A percentile compares a stretch with the other conserved stretches of the same genome.
Conservation (phyloP, 108 stramenopile species). For the Pseudonitzschia pungens region DNA sequence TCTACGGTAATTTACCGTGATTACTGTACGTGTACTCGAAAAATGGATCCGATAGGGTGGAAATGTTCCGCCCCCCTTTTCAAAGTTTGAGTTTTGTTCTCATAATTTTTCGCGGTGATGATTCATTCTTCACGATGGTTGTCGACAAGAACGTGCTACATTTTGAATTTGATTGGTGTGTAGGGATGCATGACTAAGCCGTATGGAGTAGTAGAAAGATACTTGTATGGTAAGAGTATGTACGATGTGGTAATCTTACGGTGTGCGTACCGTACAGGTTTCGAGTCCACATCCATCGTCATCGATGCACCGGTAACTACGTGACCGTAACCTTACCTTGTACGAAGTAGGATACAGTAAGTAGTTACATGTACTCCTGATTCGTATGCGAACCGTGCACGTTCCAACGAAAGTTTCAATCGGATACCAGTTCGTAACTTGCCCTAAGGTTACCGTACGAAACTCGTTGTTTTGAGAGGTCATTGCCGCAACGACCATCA, state of each 20-base stretch:
- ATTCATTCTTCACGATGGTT: too few species aligned
- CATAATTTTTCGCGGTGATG: not conserved
- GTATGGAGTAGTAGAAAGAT: too few species aligned
- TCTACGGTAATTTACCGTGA: too few species aligned
- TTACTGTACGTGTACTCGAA: too few species aligned
- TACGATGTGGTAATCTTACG: too few species aligned
- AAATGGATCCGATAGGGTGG: too few species aligned
- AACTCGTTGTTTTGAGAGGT: not conserved
- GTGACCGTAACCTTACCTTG: too few species aligned
- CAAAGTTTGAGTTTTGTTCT: not conserved
- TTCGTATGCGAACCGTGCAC: slow-evolving; percentile 5
- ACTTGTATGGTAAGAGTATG: too few species aligned
- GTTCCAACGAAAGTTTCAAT: not conserved
- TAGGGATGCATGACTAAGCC: too few species aligned
- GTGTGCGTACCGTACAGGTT: not conserved
- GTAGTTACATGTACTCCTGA: too few species aligned
- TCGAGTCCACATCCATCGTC: not conserved
- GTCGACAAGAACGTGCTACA: not conserved
- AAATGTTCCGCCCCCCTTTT: not conserved
- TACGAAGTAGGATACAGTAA: too few species aligned
- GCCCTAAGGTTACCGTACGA: not conserved
- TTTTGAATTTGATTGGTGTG: not conserved
- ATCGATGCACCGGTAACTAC: not conserved
- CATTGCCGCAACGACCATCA: too few species aligned
- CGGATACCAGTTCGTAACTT: not conserved